Conservation (phyloP, 805 yeast species). For the Zygoascus bituminiphila region DNA sequence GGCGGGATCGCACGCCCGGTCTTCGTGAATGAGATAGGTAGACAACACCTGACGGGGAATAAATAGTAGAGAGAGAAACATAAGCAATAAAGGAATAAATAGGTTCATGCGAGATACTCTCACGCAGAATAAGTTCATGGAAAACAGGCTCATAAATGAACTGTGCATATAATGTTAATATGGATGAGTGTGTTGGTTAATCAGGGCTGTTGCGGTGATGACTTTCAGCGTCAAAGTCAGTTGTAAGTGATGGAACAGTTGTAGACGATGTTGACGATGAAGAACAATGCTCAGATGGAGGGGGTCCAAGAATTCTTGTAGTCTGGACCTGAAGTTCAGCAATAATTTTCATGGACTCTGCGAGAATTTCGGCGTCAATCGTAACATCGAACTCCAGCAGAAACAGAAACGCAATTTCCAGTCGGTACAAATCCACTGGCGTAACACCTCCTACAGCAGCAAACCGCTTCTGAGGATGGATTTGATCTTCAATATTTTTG, state of each 20-base stretch:
- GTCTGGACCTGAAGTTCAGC: conserved; percentile 14
- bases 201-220: no score
- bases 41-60: background rate
- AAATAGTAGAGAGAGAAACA: background rate
- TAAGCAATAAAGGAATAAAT: background rate
- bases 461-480: conserved; percentile 38
- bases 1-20: conserved; percentile 32
- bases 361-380: conserved; percentile 32
- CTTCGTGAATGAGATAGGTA: conserved; percentile 26
- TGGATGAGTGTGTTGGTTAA: no score
- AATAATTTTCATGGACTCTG: conserved; percentile 25
- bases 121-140: no score
- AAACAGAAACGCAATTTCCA: conserved; percentile 46
- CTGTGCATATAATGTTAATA: no score
- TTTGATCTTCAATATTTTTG: conserved; percentile 41
- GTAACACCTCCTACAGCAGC: conserved; percentile 42
- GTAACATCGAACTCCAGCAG: conserved; percentile 42
- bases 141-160: no score
- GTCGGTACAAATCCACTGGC: conserved; percentile 35
- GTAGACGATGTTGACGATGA: no score
- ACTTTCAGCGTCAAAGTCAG: no score
- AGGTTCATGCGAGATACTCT: background rate
- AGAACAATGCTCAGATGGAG: no score
- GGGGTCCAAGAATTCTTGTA: no score
- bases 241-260: no score